Percentiles rank a stretch among this genome's conserved stretches.
Evolutionary conservation across 257 asterid species (phyloP).

Genomic region (Scutellaria baicalensis): DNA sequence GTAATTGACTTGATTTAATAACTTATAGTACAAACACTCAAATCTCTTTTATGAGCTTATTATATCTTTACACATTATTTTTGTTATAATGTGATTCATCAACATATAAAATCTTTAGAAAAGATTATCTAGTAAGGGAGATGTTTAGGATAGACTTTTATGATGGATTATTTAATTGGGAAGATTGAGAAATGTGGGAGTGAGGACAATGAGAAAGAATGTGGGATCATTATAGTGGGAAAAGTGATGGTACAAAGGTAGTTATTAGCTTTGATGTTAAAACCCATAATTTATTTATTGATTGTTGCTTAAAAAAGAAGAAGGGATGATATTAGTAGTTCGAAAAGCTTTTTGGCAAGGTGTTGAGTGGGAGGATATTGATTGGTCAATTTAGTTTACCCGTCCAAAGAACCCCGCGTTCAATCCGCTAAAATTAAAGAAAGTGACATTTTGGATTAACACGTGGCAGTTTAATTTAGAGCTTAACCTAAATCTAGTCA

Average conservation of each 20-base stretch:
- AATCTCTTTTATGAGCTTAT: too few species aligned
- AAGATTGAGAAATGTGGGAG: neutral
- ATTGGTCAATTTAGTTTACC: slow-evolving; percentile 38
- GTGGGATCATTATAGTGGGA: slow-evolving; percentile 8
- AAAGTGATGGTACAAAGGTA: slow-evolving; percentile 24
- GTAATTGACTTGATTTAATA: too few species aligned
- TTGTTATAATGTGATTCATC: neutral
- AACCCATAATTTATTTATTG: neutral
- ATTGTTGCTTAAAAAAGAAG: neutral
- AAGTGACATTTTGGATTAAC: slow-evolving; percentile 14
- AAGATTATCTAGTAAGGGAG: neutral
- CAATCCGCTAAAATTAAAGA: slow-evolving; percentile 21
- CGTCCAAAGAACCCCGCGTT: slow-evolving; percentile 49
- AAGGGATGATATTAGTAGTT: neutral
- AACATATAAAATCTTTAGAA: neutral
- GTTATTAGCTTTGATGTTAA: slow-evolving; percentile 12
- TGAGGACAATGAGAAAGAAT: neutral
- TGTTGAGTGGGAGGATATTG: slow-evolving; percentile 8
- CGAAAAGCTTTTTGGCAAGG: slow-evolving; percentile 13
- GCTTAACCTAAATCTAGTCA: slow-evolving; percentile 37
- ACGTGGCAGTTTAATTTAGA: slow-evolving; percentile 41
- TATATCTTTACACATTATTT: neutral
- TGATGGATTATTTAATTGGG: neutral
- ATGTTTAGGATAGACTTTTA: neutral
- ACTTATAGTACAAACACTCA: too few species aligned